Percentiles rank a stretch among this genome's conserved stretches.
Evolutionary conservation across 2,329 filamentous ascomycete species (phyloP).

Genomic region (Elsinoe perseae): DNA sequence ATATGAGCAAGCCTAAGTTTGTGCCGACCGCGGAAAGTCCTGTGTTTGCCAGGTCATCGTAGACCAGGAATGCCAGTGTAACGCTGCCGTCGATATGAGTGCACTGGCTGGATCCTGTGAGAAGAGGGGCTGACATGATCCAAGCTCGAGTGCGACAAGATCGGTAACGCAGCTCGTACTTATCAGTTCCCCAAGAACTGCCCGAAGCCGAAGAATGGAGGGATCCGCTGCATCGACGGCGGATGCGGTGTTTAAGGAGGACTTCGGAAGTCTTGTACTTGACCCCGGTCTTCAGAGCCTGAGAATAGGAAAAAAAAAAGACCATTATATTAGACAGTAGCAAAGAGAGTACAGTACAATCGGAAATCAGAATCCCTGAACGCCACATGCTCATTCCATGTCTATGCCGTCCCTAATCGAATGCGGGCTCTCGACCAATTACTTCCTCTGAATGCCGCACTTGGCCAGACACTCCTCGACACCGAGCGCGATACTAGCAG

Average conservation of each 20-base stretch:
- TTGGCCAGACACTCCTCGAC: background rate
- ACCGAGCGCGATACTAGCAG: background rate
- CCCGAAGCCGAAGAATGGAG: background rate
- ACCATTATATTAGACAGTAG: no score
- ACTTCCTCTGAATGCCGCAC: background rate
- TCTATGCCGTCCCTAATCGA: no score
- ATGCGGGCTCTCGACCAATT: no score
- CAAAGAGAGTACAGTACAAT: no score
- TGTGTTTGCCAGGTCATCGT: background rate
- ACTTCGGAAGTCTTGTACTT: no score
- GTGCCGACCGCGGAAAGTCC: background rate
- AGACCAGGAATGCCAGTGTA: background rate
- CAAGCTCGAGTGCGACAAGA: background rate
- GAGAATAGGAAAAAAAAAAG: no score
- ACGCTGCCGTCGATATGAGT: background rate
- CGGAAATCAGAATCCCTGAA: no score
- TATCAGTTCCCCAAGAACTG: background rate
- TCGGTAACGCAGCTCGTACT: background rate
- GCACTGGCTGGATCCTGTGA: background rate
- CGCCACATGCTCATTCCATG: no score
- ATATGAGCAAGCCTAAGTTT: background rate
- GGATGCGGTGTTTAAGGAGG: no score
- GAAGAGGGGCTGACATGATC: background rate
- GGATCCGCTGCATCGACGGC: background rate
- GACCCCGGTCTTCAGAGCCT: no score